Conservation (phyloP, 352 stramenopile genomes). For the Blastocystis sp. region DNA sequence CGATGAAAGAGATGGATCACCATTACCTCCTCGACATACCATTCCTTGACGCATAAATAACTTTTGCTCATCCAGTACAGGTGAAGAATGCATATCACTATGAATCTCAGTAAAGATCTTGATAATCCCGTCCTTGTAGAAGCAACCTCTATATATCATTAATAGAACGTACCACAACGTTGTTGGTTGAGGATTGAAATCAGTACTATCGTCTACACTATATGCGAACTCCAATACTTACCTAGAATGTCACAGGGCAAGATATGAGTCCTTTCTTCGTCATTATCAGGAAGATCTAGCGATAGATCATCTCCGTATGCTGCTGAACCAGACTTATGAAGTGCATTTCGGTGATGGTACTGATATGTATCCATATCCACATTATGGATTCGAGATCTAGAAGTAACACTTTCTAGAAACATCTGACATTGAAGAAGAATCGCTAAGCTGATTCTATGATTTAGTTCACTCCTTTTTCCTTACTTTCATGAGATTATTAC, state of each 20-base stretch:
- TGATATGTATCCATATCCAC: background rate
- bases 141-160: slow-evolving; percentile 20
- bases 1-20: background rate
- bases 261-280: slow-evolving; percentile 7
- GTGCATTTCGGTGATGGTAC: background rate
- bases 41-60: slow-evolving; percentile 32
- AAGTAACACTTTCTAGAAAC: background rate
- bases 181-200: background rate
- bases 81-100: slow-evolving; percentile 14
- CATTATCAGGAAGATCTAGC: background rate
- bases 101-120: slow-evolving; percentile 29
- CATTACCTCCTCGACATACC: background rate
- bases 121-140: slow-evolving; percentile 35
- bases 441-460: slow-evolving; percentile 5
- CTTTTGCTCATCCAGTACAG: slow-evolving; percentile 34
- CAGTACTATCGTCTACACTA: slow-evolving; percentile 16
- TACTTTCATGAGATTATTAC: slow-evolving; percentile 29
- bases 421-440: background rate
- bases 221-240: background rate
- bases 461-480: background rate
- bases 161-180: background rate
- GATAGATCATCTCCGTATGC: background rate
- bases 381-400: background rate
- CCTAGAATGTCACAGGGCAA: background rate
- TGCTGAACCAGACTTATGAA: background rate